Conservation (phyloP, 345 rosid genomes). For the Populus ilicifolia region DNA sequence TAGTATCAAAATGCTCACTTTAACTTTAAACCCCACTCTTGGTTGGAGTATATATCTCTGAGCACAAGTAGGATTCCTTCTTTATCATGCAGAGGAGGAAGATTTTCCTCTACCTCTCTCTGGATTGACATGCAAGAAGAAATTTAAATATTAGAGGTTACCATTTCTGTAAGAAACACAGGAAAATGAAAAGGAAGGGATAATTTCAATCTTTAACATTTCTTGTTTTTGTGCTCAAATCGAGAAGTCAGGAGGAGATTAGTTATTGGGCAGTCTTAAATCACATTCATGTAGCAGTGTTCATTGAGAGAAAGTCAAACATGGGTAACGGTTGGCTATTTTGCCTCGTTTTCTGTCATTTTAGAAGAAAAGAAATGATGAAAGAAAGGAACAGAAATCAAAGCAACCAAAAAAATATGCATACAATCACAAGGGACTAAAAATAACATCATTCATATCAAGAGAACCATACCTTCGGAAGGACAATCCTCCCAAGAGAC, state of each 20-base stretch:
- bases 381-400: background rate
- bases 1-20: constrained; percentile 40
- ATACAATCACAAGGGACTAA: background rate
- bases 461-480: constrained; percentile 69
- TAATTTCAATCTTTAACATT: background rate
- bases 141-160: background rate
- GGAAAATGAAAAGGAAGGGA: background rate
- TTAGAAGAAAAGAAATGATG: background rate
- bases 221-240: constrained; percentile 16
- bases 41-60: constrained; percentile 41
- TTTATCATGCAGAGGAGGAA: constrained; percentile 53
- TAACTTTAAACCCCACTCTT: constrained; percentile 57
- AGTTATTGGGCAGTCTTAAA: constrained; percentile 22
- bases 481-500: constrained; percentile 71
- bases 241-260: constrained; percentile 23
- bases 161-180: background rate
- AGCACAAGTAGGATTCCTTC: constrained; percentile 54
- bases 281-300: constrained; percentile 22
- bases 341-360: constrained; percentile 6
- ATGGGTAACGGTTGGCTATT: constrained; percentile 17
- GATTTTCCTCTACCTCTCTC: constrained; percentile 74
- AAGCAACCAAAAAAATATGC: constrained; percentile 8
- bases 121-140: constrained; percentile 24
- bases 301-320: constrained; percentile 22
- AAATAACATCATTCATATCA: background rate